Evolutionary conservation across 2,329 filamentous ascomycete genomes (phyloP), one percentile per base, ranked within the genome.

Genomic region (Ramichloridium luteum): DNA sequence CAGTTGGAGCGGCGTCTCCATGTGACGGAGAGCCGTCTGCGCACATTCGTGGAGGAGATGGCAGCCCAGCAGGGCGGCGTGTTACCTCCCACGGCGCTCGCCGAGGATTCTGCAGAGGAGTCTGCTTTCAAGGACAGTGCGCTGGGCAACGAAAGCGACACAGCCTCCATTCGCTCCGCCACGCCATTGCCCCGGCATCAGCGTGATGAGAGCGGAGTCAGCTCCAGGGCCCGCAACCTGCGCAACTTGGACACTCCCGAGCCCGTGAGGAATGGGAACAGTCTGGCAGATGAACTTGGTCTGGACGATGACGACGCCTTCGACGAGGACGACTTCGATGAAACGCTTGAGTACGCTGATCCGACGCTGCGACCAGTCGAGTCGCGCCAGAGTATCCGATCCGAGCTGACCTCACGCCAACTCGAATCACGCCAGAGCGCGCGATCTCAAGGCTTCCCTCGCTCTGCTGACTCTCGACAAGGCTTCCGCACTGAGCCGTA

Each of bases 241-340:
- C 39, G 48, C 6, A 28, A 35, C 15, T n/a, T 23, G 20, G 20
- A 23, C 8, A 23, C 20, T 23, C 20, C 20, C n/a, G 20, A 23
- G 20, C 20, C 20, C 8, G 77, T 67, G 65, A 62, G 64, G 29
- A 70, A 69, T 45, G 80, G 79, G 2, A 58, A 84, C 37, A 93
- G 80, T 40, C 66, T 98, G 25, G 90, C 90, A 1, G 86, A 96
- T 46, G 90, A 98, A 59, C 68, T 98, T 33, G 77, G 82, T 39
- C 80, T 93, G 39, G 82, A 86, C 35, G 80, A 81, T 38, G 81
- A 88, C 34, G 82, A 86, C 17, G 64, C 62, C 22, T 67, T 72
- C 26, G 70, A 74, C 33, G 64, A 46, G 4, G 51, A 53, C 14
- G 60, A 62, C 4, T 41, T 58, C 27, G 60, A 80, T 40, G 78